A percentile compares a stretch with the other conserved stretches of the same genome.
phyloP scores from a whole-genome alignment of 306 rosid species.

The Senna tora region DNA sequence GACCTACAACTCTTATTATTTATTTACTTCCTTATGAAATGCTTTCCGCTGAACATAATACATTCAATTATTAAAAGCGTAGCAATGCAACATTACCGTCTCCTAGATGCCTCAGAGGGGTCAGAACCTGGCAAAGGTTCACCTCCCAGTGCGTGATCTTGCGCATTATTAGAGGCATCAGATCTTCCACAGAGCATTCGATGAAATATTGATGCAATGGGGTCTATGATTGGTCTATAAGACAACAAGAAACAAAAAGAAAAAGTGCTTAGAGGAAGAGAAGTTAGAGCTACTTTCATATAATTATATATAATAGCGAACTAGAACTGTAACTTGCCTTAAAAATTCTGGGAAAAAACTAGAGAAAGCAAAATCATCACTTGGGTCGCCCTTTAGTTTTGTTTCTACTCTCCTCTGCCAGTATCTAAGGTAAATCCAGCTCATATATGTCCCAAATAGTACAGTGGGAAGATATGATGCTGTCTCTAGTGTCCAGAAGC shows the following conservation, averaged over 20 bases:
- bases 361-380: conserved; percentile 93
- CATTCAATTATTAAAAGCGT: conserved; percentile 7
- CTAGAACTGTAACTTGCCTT: conserved; percentile 48
- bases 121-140: conserved; percentile 88
- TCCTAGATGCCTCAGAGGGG: conserved; percentile 88
- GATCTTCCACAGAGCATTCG: conserved; percentile 89
- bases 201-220: conserved; percentile 80
- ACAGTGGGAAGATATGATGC: conserved; percentile 80
- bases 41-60: background rate
- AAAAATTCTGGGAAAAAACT: conserved; percentile 88
- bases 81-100: conserved; percentile 58
- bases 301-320: conserved; percentile 11
- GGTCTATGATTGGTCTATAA: conserved; percentile 84
- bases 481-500: conserved; percentile 72
- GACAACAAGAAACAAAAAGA: conserved; percentile 31
- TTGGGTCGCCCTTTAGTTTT: conserved; percentile 88
- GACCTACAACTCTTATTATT: conserved; percentile 7
- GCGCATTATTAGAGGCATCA: conserved; percentile 49
- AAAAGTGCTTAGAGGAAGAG: conserved; percentile 1
- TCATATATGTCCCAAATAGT: conserved; percentile 78
- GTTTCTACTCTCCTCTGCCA: conserved; percentile 92
- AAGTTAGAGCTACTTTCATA: conserved; percentile 21
- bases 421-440: conserved; percentile 99
- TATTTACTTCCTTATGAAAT: conserved; percentile 10
- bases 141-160: conserved; percentile 57